These are phyloP conservation scores for Fusarium papillatum DNA, from an alignment of 2,329 filamentous ascomycete species.

Conservation along the genomic window DNA sequence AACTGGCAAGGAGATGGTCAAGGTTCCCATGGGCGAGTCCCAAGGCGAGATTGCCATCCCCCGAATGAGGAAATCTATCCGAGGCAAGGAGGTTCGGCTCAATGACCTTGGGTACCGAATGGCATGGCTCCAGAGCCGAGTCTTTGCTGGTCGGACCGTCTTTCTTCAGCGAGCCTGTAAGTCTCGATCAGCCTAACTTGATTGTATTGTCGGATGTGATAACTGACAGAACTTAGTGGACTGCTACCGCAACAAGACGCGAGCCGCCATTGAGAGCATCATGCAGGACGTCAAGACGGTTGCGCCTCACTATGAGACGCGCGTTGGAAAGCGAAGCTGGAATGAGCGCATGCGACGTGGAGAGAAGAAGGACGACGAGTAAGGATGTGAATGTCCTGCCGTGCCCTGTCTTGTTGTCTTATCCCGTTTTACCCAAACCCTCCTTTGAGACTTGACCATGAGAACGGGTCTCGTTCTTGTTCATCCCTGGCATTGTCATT, in stretches of 20 bases:
- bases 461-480: constrained; percentile 13
- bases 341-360: constrained; percentile 66
- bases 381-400: not conserved
- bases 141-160: constrained; percentile 87
- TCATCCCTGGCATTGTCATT: constrained; percentile 28
- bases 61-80: constrained; percentile 75
- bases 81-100: constrained; percentile 87
- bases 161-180: constrained; percentile 93
- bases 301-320: constrained; percentile 90
- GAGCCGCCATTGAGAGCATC: constrained; percentile 82
- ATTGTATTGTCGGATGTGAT: not conserved
- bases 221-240: constrained; percentile 73
- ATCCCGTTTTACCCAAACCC: constrained; percentile 6
- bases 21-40: constrained; percentile 77
- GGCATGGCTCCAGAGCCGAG: constrained; percentile 95
- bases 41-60: constrained; percentile 82
- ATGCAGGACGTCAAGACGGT: constrained; percentile 81
- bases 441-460: constrained; percentile 4
- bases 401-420: not conserved
- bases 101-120: constrained; percentile 96
- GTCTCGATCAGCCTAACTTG: constrained; percentile 53
- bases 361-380: constrained; percentile 48
- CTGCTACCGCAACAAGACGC: constrained; percentile 93
- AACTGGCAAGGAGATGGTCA: constrained; percentile 60
- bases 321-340: constrained; percentile 86